Evolutionary conservation across 2,329 filamentous ascomycete genomes (phyloP), one percentile per base, ranked within the genome.

Genomic region (Aspergillus pseudonomiae): DNA sequence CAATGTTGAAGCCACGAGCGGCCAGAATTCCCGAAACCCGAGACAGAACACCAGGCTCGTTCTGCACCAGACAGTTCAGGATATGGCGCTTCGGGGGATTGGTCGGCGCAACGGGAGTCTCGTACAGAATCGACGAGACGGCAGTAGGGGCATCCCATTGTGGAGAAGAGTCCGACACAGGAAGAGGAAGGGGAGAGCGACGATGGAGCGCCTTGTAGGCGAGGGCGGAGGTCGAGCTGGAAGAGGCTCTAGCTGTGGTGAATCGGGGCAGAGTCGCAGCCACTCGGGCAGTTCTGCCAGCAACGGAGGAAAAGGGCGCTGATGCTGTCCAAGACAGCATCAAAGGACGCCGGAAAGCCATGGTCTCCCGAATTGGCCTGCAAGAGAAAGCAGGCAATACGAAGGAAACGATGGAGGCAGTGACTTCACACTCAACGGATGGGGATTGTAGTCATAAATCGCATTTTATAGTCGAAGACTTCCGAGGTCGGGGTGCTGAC

Each of bases 111-210:
- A 91, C 85, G 6, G 95, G 95, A 3, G 94, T 98, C 85, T 99
- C 95, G 85, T 99, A 99, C 79, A 99, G 91, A 77, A 99, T 99
- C 79, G 94, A 97, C 77, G 93, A 96, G 69, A 99, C 95, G 70
- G 95, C 95, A 21, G 95, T 93, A 71, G 95, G 94, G 43, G 94
- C 94, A 63, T 88, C 88, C 75, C 94, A 96, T 85, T 93, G 93
- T 12, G 93, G 85, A 41, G 92, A 89, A 32, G 90, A 85, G 61
- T 91, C 85, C 70, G 92, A 88, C 69, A 88, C 89, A 61, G 92
- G 91, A 60, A 97, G 91, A 26, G 93, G 88, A 66, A 94, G 92
- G 24, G 92, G 90, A 65, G 94, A 91, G 69, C 94, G 92, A 73
- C 93, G 91, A 77, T 97, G 94, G 67, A 98, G 87, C 63, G 94